Conservation (phyloP, 2,329 filamentous ascomycete species). For the Cladosporium sp. region DNA sequence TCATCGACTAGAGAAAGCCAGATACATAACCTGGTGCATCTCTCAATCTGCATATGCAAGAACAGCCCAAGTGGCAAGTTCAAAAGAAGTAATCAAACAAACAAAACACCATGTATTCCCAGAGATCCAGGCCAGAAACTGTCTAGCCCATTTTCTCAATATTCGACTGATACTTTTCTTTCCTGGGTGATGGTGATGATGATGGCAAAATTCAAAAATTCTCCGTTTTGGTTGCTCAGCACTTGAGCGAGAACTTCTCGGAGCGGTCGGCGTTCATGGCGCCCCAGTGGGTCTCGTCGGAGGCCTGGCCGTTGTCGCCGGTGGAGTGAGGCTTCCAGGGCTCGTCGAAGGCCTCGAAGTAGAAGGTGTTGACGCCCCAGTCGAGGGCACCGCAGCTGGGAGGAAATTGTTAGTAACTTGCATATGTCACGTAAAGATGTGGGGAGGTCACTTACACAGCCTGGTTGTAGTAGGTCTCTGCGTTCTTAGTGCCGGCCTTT, state of each 20-base stretch:
- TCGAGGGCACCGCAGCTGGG: conserved; percentile 10
- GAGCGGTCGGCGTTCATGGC: conserved; percentile 58
- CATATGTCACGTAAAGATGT: neutral
- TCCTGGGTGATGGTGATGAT: neutral
- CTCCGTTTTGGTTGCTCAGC: conserved; percentile 21
- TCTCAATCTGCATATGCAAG: too few species aligned
- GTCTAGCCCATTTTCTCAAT: neutral
- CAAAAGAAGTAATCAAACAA: neutral
- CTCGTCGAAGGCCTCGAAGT: conserved; percentile 72
- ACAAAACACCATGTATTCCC: neutral
- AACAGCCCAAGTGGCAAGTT: too few species aligned
- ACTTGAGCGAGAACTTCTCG: conserved; percentile 53
- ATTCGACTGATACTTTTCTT: neutral
- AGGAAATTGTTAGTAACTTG: neutral
- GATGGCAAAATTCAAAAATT: neutral
- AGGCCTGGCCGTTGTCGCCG: conserved; percentile 59
- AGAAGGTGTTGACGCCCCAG: conserved; percentile 67
- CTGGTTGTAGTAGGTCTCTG: conserved; percentile 56
- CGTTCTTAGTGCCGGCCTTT: conserved; percentile 56
- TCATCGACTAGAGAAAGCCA: too few species aligned
- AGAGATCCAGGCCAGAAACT: neutral
- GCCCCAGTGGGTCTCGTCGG: conserved; percentile 67
- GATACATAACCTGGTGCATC: too few species aligned
- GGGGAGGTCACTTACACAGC: conserved; percentile 40
- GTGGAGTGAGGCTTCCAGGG: conserved; percentile 50